Evolutionary conservation across 1,284 basidiomycete species (phyloP), one percentile per base, ranked within the genome.

Genomic region (Waitea zeae): DNA sequence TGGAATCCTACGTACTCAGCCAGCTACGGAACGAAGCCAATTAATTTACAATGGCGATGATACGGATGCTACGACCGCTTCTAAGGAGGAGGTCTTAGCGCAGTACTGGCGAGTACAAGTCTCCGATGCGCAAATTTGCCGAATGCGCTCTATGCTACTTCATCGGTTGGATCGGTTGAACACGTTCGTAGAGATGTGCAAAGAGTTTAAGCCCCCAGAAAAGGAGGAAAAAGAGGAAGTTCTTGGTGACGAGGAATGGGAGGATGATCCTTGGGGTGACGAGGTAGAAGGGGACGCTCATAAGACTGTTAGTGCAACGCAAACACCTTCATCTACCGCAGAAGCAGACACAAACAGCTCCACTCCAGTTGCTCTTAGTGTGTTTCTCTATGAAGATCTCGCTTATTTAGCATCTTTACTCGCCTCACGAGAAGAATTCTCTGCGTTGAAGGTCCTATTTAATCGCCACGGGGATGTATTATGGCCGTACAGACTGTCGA

Each of bases 181-280:
- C 41, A 79, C 77, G 5, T 84, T 65, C 40, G 57, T 67, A 17
- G 66, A 77, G 44, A 61, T 82, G 40, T 64, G 56, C 45, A 59
- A 17, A 32, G 20, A 17, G 14, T 20, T 37, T 13, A 3, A 7
- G n/a, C 22, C 22, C 22, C 7, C 22, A 26, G 22, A 26, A n/a
- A n/a, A 26, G 7, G 22, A n/a, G n/a, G 22, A 7, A 7, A 7
- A 30, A 12, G 54, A 58, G 6, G 49, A 49, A 18, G 43, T 44
- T 18, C 50, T 48, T 14, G 50, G 57, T 22, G 70, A 71, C 36
- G 61, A 55, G 24, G 75, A 73, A 44, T 79, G 73, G 73, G 71
- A 76, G 44, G 83, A 87, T 46, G 83, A 89, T 51, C 82, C 84
- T 7, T 89, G 82, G 82, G 74, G 60, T 14, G 70, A 76, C 6